Base-by-base conservation (phyloP, 306 rosid genomes). In the Pterocarpus macrocarpus region DNA sequence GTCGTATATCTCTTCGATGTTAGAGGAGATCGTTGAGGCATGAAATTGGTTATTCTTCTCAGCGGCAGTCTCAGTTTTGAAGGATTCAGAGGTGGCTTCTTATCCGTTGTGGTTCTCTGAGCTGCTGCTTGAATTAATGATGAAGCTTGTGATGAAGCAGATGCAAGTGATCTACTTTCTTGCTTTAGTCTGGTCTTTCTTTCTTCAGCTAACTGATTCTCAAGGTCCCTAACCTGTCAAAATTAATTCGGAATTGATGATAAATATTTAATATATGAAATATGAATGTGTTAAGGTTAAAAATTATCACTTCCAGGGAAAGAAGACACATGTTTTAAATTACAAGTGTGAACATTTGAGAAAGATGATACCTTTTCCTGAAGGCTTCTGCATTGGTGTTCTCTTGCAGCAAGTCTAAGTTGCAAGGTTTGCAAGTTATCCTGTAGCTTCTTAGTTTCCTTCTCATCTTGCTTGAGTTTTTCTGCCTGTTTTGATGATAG, bases 11-110 rank as follows among this genome's bases (percentile, higher is more conserved):
- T 88, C 79, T 83, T 84, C 39, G 91, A 77, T 33, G 83, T 86
- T 38, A 72, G 16, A 33, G 97, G 94, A 74, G 97, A 88, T 13
- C 82, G 80, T 14, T 85, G 91, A 30, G 97, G 97, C 80, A 90
- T 2, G 41, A 69, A 65, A 69, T 94, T 96, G 15, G 89, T 75
- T 62, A 96, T 91, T 83, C 88, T 88, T 86, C 90, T 82, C 52
- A 96, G 88, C 4, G 99, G 99, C 62, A 81, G 9, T 82, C 98
- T 94, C 41, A 80, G 7, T 66, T 88, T 93, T 3, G 95, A 83
- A 77, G 97, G 94, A 81, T 79, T 92, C 81, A 92, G 69, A 14
- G 99, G 98, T 7, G 99, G 98, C 83, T 87, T 96, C 90, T 88
- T 73, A 69, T 85, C 70, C 74, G 88, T 79, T 41, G 63, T 55